Base-by-base conservation (phyloP, 108 stramenopile genomes). In the Schizochytrium sp. region DNA sequence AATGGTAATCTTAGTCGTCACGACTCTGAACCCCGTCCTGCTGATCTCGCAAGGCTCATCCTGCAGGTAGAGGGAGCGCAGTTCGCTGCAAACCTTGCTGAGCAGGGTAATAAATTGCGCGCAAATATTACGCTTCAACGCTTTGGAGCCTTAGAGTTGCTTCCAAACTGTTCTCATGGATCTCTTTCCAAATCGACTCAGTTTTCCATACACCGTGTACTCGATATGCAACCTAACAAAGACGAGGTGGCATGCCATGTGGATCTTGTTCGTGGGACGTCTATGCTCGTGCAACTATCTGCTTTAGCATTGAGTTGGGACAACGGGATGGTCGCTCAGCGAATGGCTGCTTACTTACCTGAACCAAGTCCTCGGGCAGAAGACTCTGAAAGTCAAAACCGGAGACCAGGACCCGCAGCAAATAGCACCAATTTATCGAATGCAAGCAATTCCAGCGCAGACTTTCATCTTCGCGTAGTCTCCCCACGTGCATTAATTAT, bases 191-290 rank as follows among this genome's bases (percentile, higher is more conserved):
- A 10, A 58, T 58, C 13, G 57, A 10, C 57, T 10, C 57, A 10
- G 13, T 15, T 17, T 58, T 58, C 57, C 64, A 28, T 69, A 7
- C 64, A 69, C 28, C 1, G 12, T 8, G 64, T 69, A 8, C 64
- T 69, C 19, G 64, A 69, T 44, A 69, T 69, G 64, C 64, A 69
- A 44, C 64, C 64, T 15, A 44, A 8, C 0, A 44, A 69, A 15
- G 64, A 15, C 64, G 64, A 69, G 64, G 64, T 69, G 10, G 64
- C 64, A 12, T 69, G 64, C 28, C 64, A 69, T 44, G 64, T 69
- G 10, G 64, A 69, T 38, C 64, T 69, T 69, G 64, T 69, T 1
- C 64, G 64, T 12, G 64, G 64, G 0, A 69, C 19, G 2, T 69
- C 64, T 44, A 69, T 69, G 64, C 42, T 69, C 28, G 64, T 69